Evolutionary conservation across 192 early-diverging fungal genomes (phyloP).

Genomic region (Coemansia guatemalensis): DNA sequence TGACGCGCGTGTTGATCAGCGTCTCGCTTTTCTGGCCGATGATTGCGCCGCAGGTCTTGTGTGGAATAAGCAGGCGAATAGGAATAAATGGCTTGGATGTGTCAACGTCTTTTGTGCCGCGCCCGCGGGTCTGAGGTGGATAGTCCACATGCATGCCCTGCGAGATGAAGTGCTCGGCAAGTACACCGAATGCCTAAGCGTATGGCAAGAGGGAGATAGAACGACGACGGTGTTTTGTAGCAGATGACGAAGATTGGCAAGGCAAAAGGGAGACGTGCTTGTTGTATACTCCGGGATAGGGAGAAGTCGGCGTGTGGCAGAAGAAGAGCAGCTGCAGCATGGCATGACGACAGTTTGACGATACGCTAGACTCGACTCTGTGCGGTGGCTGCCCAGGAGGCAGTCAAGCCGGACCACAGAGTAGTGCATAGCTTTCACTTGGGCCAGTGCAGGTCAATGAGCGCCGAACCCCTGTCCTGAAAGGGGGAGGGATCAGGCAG

Average conservation of each 20-base stretch:
- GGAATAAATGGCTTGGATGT: conserved; percentile 46
- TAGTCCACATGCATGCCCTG: conserved; percentile 54
- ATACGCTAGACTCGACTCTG: not conserved
- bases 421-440: not conserved
- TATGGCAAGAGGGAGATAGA: not conserved
- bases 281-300: not conserved
- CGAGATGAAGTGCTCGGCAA: conserved; percentile 55
- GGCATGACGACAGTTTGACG: conserved; percentile 4
- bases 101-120: conserved; percentile 48
- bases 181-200: conserved; percentile 47
- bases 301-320: conserved; percentile 3
- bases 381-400: not conserved
- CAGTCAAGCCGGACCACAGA: not conserved
- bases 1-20: conserved; percentile 50
- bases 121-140: conserved; percentile 43
- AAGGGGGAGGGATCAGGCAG: not conserved
- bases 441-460: not conserved
- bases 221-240: conserved; percentile 8
- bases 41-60: conserved; percentile 55
- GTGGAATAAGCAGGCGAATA: conserved; percentile 49
- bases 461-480: not conserved
- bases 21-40: conserved; percentile 55
- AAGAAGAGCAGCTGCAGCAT: not conserved
- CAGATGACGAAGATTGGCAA: not conserved
- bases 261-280: conserved; percentile 1